These are phyloP conservation scores for Thelonectria rubi DNA, from an alignment of 2,329 filamentous ascomycete species.

Conservation along the genomic window DNA sequence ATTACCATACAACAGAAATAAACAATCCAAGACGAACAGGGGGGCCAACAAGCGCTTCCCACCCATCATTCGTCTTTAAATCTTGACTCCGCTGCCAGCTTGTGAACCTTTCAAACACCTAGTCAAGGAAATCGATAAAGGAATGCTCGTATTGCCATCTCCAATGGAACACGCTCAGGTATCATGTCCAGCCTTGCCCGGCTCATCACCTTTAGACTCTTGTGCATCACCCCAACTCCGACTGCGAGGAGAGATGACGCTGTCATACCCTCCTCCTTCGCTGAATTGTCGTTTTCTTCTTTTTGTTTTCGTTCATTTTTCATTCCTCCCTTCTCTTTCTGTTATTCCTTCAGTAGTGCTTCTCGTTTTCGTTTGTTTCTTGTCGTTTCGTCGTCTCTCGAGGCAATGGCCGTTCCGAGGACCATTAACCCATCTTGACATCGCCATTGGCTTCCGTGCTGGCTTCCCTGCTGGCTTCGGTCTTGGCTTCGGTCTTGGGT, in stretches of 20 bases:
- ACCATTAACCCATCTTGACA: slow-evolving; percentile 42
- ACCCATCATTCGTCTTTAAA: not conserved
- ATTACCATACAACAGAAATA: slow-evolving; percentile 4
- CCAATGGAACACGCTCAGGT: slow-evolving; percentile 21
- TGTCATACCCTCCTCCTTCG: not conserved
- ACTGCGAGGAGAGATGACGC: not conserved
- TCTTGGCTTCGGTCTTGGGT: slow-evolving; percentile 25
- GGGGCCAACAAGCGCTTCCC: not conserved
- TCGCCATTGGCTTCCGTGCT: slow-evolving; percentile 39
- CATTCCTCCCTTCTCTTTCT: slow-evolving; percentile 2
- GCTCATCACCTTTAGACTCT: slow-evolving; percentile 13
- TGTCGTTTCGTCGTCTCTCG: slow-evolving; percentile 3
- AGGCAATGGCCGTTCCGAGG: not conserved
- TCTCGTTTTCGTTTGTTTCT: slow-evolving; percentile 5
- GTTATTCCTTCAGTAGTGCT: not conserved
- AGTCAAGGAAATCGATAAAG: slow-evolving; percentile 24
- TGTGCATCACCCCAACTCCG: slow-evolving; percentile 16
- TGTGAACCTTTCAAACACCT: slow-evolving; percentile 4
- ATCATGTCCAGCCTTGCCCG: slow-evolving; percentile 19
- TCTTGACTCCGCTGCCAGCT: not conserved
- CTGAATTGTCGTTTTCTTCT: slow-evolving; percentile 4
- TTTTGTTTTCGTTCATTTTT: not conserved
- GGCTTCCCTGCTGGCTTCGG: too few relatives aligned
- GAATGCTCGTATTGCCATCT: slow-evolving; percentile 17
- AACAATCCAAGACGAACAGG: slow-evolving; percentile 2